Evolutionary conservation across 768 basidiomycete genomes (phyloP), one percentile per base, ranked within the genome.

Genomic region (Kwoniella shandongensis): DNA sequence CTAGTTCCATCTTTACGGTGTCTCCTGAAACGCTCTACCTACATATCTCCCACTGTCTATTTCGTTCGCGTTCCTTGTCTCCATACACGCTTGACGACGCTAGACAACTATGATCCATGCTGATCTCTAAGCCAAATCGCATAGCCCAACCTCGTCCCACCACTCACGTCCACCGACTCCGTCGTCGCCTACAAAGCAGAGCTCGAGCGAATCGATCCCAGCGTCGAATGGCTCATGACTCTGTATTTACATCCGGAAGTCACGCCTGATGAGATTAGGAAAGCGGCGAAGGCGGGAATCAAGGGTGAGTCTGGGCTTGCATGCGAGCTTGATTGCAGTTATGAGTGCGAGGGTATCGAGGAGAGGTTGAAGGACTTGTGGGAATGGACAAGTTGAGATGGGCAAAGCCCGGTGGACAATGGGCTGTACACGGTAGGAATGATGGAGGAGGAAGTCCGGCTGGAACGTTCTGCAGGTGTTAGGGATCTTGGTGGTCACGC

Each of bases 241-340:
- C 81, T 99, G 40, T 99, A 98, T 78, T 83, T 99, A n/a, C 89
- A 87, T 36, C 87, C 88, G 0, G 86, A 88, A 46, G 83, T 98
- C 54, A 94, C 91, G 1, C 89, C 91, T 4, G 86, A 87, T 18
- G 91, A 96, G 72, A 86, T 98, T 67, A 82, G 83, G 68, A 93
- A 89, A 76, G 96, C 94, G 12, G 87, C 87, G 51, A 77, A 80
- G 32, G 87, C 88, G 17, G 94, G 96, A 18, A 83, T 99, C 61
- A 83, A 82, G 44, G 89, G 80, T 80, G 48, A 22, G 61, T 65
- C 11, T 29, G 4, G 13, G 47, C 20, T 26, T 13, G 32, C n/a
- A n/a, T n/a, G n/a, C n/a, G n/a, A n/a, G n/a, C 7, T 32, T 32
- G 32, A 32, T 32, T 32, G 7, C 6, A 13, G 32, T 32, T 32